A percentile compares a stretch with the other conserved stretches of the same genome.
These are phyloP conservation scores for Tetrapisispora arboricola DNA, from an alignment of 805 yeast genomes.

Conservation along the genomic window DNA sequence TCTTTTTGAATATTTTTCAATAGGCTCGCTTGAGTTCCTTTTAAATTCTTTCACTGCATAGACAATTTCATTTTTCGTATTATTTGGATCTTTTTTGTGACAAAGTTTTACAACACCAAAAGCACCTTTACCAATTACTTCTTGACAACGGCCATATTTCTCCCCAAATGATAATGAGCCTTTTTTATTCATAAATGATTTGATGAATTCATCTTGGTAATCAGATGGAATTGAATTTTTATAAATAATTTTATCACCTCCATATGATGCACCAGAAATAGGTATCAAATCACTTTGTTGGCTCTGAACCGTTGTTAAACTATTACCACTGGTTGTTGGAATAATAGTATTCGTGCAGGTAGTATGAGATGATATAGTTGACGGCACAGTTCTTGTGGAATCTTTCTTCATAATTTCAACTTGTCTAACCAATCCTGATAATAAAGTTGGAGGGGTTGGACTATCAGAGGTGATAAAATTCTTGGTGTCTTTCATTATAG, in stretches of 20 bases:
- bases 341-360: slow-evolving; percentile 13
- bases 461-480: slow-evolving; percentile 2
- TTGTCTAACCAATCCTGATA: slow-evolving; percentile 57
- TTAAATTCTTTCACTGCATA: slow-evolving; percentile 87
- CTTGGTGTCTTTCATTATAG: slow-evolving; percentile 35
- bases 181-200: slow-evolving; percentile 5
- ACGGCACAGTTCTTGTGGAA: background rate
- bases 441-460: slow-evolving; percentile 52
- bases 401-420: slow-evolving; percentile 22
- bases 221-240: slow-evolving; percentile 1
- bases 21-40: slow-evolving; percentile 48
- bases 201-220: background rate
- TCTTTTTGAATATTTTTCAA: slow-evolving; percentile 58
- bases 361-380: background rate
- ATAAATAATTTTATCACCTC: slow-evolving; percentile 12
- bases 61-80: slow-evolving; percentile 36
- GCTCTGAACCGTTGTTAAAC: background rate
- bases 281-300: slow-evolving; percentile 3
- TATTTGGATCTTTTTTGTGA: slow-evolving; percentile 46
- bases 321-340: background rate
- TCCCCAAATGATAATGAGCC: slow-evolving; percentile 43
- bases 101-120: slow-evolving; percentile 89
- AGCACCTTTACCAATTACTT: slow-evolving; percentile 86
- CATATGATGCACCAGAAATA: slow-evolving; percentile 28
- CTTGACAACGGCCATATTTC: slow-evolving; percentile 91